These are phyloP conservation scores for Oxytropis ochrocephala DNA, from an alignment of 306 rosid genomes.

Conservation along the genomic window DNA sequence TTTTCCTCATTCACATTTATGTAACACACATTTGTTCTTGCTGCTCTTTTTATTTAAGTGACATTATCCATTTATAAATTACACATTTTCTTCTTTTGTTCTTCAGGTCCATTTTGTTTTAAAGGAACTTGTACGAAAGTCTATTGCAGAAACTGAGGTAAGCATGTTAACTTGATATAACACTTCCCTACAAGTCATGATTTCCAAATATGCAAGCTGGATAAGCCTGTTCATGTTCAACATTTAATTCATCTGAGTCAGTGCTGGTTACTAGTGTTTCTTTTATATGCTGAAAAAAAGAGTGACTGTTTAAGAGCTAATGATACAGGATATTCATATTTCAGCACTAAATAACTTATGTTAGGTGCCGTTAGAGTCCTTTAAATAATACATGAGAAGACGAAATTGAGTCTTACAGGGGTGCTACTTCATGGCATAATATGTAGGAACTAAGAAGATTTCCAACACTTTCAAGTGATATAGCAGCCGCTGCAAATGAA, in stretches of 20 bases:
- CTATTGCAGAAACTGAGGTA: constrained; percentile 90
- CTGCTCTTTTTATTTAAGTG: not conserved
- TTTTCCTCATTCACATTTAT: not conserved
- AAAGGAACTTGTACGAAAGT: constrained; percentile 97
- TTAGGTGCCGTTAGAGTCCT: no score
- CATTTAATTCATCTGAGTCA: not conserved
- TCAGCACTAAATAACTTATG: not conserved
- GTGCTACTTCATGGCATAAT: constrained; percentile 20
- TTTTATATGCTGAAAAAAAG: not conserved
- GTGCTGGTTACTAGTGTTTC: no score
- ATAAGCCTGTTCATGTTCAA: not conserved
- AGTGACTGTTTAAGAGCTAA: constrained; percentile 6
- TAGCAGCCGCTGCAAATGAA: constrained; percentile 82
- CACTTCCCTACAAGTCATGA: not conserved
- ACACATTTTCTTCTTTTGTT: constrained; percentile 8
- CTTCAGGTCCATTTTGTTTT: constrained; percentile 84
- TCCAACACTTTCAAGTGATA: constrained; percentile 79
- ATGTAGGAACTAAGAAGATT: constrained; percentile 87
- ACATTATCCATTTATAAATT: not conserved
- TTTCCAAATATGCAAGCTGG: not conserved
- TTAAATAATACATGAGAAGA: no score
- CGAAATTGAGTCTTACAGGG: constrained; percentile 15
- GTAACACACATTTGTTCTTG: constrained; percentile 5
- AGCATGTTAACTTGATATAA: constrained; percentile 4
- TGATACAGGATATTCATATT: constrained; percentile 2